Conservation (phyloP, 2,329 filamentous ascomycete genomes). For the Trichophyton simii region DNA sequence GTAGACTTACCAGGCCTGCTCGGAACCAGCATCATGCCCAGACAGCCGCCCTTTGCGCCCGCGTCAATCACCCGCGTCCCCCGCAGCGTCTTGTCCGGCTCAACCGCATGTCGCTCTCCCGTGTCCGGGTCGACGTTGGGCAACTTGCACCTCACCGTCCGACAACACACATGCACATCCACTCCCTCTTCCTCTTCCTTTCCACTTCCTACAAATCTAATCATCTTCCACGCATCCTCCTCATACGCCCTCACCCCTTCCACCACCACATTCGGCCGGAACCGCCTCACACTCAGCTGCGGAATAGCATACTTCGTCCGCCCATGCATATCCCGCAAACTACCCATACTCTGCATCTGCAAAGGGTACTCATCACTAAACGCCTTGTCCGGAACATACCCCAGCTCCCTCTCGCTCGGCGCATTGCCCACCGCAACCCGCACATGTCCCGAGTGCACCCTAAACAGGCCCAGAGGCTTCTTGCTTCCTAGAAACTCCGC, state of each 20-base stretch:
- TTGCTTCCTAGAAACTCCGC: slow-evolving; percentile 35
- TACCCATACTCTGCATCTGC: slow-evolving; percentile 44
- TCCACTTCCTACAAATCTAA: slow-evolving; percentile 23
- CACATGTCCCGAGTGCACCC: slow-evolving; percentile 33
- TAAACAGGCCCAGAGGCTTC: slow-evolving; percentile 43
- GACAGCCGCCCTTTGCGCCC: slow-evolving; percentile 36
- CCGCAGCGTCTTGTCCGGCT: slow-evolving; percentile 40
- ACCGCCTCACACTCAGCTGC: slow-evolving; percentile 40
- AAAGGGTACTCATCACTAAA: slow-evolving; percentile 50
- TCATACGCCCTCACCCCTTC: slow-evolving; percentile 41
- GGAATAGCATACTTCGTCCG: slow-evolving; percentile 30
- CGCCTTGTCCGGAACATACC: slow-evolving; percentile 42
- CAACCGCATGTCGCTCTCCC: slow-evolving; percentile 34
- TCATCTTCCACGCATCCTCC: slow-evolving; percentile 47
- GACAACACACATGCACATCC: slow-evolving; percentile 39
- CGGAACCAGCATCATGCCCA: slow-evolving; percentile 43
- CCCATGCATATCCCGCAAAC: slow-evolving; percentile 39
- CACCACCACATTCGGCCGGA: slow-evolving; percentile 47
- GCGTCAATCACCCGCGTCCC: slow-evolving; percentile 40
- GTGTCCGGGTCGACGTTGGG: slow-evolving; percentile 48
- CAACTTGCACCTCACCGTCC: slow-evolving; percentile 46
- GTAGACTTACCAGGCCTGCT: slow-evolving; percentile 17
- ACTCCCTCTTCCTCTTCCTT: slow-evolving; percentile 5
- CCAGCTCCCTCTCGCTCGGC: slow-evolving; percentile 39
- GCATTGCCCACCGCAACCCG: slow-evolving; percentile 42